These are phyloP conservation scores for Alternaria burnsii DNA, from an alignment of 2,329 filamentous ascomycete genomes.

Conservation along the genomic window DNA sequence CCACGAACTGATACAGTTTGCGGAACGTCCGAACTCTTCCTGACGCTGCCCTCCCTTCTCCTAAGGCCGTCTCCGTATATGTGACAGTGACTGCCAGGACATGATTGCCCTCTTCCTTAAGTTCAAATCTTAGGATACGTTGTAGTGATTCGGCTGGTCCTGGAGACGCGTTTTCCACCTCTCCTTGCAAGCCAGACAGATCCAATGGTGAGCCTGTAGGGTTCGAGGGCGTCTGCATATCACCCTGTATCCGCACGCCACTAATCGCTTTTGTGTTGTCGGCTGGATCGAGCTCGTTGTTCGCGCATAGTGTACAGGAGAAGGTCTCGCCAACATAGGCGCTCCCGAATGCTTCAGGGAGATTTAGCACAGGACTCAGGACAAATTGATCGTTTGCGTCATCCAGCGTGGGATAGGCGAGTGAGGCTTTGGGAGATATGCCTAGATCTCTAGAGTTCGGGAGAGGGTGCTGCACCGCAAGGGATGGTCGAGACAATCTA, in stretches of 20 bases:
- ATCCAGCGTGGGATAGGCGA: constrained; percentile 71
- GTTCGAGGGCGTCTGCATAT: constrained; percentile 92
- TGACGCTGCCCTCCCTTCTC: constrained; percentile 57
- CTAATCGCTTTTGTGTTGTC: constrained; percentile 64
- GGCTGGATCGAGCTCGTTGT: constrained; percentile 73
- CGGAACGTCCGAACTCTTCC: constrained; percentile 83
- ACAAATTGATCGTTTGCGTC: constrained; percentile 62
- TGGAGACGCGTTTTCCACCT: constrained; percentile 50
- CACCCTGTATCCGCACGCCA: constrained; percentile 83
- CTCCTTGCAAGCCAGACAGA: constrained; percentile 57
- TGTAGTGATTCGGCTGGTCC: constrained; percentile 75
- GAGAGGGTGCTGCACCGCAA: constrained; percentile 74
- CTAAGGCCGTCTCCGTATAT: constrained; percentile 85
- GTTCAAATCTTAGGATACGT: constrained; percentile 81
- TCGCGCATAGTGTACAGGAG: constrained; percentile 93
- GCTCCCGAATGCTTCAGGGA: constrained; percentile 90
- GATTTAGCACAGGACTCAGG: constrained; percentile 72
- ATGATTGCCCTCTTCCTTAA: constrained; percentile 94
- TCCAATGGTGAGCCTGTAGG: constrained; percentile 69
- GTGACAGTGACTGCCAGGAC: constrained; percentile 92
- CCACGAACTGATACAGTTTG: constrained; percentile 96
- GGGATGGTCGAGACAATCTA: constrained; percentile 82
- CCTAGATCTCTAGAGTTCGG: constrained; percentile 62
- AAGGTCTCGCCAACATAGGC: constrained; percentile 97
- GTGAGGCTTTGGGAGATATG: constrained; percentile 65